These are phyloP conservation scores for Penicillium sp. DNA, from an alignment of 2,329 filamentous ascomycete genomes.

Conservation along the genomic window DNA sequence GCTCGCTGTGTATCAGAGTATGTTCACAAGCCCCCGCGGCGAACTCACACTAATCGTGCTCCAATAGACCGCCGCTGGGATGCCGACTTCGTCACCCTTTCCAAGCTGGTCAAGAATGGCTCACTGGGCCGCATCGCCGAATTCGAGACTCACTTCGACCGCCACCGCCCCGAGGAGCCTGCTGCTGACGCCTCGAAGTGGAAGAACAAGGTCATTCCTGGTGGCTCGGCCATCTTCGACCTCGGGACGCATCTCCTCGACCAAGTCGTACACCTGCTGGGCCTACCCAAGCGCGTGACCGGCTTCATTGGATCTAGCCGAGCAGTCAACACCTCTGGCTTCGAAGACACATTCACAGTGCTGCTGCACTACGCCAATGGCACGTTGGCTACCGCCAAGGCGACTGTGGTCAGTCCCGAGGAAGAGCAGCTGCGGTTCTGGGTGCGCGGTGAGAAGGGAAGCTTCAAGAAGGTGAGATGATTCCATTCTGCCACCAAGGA, in stretches of 20 bases:
- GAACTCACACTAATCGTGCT: neutral
- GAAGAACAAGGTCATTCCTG: conserved; percentile 66
- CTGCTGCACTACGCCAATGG: conserved; percentile 64
- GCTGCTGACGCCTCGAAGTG: conserved; percentile 49
- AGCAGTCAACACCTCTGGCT: conserved; percentile 52
- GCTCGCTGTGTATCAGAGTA: conserved; percentile 67
- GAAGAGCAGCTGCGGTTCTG: conserved; percentile 69
- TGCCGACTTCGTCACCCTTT: conserved; percentile 69
- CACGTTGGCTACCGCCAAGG: conserved; percentile 66
- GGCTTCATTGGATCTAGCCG: conserved; percentile 67
- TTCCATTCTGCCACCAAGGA: neutral
- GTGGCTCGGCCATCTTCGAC: conserved; percentile 69
- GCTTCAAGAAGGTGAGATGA: conserved; percentile 65
- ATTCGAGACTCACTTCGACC: conserved; percentile 78
- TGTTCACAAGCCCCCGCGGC: conserved; percentile 10
- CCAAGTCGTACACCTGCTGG: conserved; percentile 69
- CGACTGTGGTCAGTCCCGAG: conserved; percentile 66
- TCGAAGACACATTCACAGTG: conserved; percentile 56
- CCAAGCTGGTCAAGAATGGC: conserved; percentile 58
- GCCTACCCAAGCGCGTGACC: conserved; percentile 64
- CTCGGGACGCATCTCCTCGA: conserved; percentile 74
- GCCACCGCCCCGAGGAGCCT: conserved; percentile 61
- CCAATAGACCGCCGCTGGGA: conserved; percentile 66
- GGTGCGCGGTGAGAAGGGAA: conserved; percentile 71
- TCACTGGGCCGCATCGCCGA: conserved; percentile 70